Base-by-base conservation (phyloP, 768 basidiomycete genomes). In the Russula earlei region DNA sequence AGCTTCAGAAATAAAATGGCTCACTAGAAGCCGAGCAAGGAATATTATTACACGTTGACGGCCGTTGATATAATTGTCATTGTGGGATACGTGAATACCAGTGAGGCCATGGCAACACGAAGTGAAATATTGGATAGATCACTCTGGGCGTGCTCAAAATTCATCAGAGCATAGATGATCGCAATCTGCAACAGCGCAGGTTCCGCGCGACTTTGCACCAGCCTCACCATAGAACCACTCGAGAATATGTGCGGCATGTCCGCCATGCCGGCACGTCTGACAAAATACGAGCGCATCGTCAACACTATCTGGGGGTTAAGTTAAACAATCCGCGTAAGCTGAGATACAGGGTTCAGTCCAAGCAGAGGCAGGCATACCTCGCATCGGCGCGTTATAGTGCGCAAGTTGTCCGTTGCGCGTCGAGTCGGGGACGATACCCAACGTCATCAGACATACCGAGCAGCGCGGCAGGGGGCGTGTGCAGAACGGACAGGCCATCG, bases 201-300 rank as follows among this genome's bases (percentile, higher is more conserved):
- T 69, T 3, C 75, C 77, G 55, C 77, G 77, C 7, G 75, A 77
- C 41, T 75, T 72, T 42, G 66, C 52, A 17, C 55, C 58, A 24
- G 44, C 77, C 52, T 83, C 82, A 0, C 83, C 84, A 61, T 82
- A 81, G 67, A 91, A 92, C 89, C 89, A 92, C 58, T 87, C 87
- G 25, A 89, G 69, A 56, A 92, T 81, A 66, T 92, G 90, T 2
- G 80, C 78, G n/a, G 88, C 87, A 62, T 92, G 90, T 4, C 89
- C 90, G 4, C 90, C 89, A 65, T 92, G 90, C 38, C 89, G 77
- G 66, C 89, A 91, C 0, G 84, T 85, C 67, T 91, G 87, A 67
- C 90, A 92, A 50, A 91, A 86, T 15, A 92, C 79, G 52, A 91
- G 80, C 0, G 87, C 87, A 46, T 90, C 86, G 54, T 90, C 85